Conservation (phyloP, 768 basidiomycete species). For the Russula sp. region DNA sequence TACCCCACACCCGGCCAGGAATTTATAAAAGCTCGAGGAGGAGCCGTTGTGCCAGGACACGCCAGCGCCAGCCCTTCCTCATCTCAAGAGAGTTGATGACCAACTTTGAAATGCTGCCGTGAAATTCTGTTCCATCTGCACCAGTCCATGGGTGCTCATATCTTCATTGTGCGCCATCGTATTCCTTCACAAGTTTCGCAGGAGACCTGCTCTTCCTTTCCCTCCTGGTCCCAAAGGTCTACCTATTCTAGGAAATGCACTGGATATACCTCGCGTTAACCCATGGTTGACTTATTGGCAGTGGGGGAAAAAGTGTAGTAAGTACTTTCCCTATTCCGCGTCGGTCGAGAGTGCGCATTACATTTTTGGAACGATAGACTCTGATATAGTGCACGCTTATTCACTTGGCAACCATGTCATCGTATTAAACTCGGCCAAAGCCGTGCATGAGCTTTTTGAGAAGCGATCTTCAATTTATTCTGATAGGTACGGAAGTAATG, state of each 20-base stretch:
- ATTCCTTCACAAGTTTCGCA: conserved; percentile 2
- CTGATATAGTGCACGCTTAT: conserved; percentile 26
- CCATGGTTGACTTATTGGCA: conserved; percentile 30
- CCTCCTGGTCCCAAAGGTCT: conserved; percentile 34
- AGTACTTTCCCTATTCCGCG: neutral
- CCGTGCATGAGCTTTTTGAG: conserved; percentile 28
- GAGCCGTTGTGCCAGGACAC: neutral
- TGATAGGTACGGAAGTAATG: conserved; percentile 21
- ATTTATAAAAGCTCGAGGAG: conserved; percentile 15
- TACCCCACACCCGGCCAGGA: too few relatives aligned
- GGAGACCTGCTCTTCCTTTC: conserved; percentile 19
- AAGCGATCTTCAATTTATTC: conserved; percentile 30
- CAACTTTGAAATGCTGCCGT: neutral
- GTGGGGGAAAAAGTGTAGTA: conserved; percentile 32
- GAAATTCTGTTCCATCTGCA: neutral
- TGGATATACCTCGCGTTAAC: conserved; percentile 30
- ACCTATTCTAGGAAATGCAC: conserved; percentile 31
- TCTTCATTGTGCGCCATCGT: conserved; percentile 6
- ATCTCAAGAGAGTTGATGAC: neutral
- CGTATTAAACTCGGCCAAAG: conserved; percentile 41
- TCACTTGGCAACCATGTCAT: conserved; percentile 24
- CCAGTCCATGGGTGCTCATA: conserved; percentile 4
- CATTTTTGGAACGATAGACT: conserved; percentile 19
- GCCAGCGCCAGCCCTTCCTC: neutral
- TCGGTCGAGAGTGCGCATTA: neutral